Evolutionary conservation across 2,329 filamentous ascomycete genomes (phyloP), one percentile per base, ranked within the genome.

Genomic region (Emericellopsis atlantica): DNA sequence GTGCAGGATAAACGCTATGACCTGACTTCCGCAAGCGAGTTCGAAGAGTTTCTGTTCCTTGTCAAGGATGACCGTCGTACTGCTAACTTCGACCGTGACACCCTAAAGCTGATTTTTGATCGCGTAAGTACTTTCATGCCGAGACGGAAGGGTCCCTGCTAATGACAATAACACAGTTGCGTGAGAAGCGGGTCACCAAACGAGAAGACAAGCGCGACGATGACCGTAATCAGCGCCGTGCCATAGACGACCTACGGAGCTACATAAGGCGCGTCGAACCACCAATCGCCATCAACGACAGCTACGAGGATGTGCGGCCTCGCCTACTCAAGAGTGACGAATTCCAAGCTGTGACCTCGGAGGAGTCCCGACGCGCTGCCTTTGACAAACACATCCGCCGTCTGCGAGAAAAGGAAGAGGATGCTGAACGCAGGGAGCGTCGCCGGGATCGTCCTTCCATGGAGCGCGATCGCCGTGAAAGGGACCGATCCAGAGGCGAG

Each of bases 371-470:
- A 43, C 79, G 81, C 46, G 73, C 75, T 49, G 90, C 87, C 12
- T 96, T 95, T 62, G 89, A 95, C 43, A 96, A 94, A 64, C 78
- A 88, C 53, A 79, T 95, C 51, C 84, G 85, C 46, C 85, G 92
- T 39, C 68, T 95, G n/a, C 85, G 81, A 56, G 90, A 96, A 51
- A 89, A 89, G 56, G 85, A 93, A 49, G 85, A 93, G 41, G 87
- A 93, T 48, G 67, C 67, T 26, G 88, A 95, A 44, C 76, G 75
- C 43, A 70, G 73, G 46, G 65, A 69, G 40, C 70, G 72, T 45
- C 74, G 76, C 40, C 69, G 73, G 41, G 76, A 79, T 32, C 70
- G 73, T 44, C 74, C 76, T 44, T 70, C 66, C 7, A 57, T 54
- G 37, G 74, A 77, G 48, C 65, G 82, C 51, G 62, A 81, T 49